These are phyloP conservation scores for Colletotrichum tabaci DNA, from an alignment of 2,329 filamentous ascomycete species.

Conservation along the genomic window DNA sequence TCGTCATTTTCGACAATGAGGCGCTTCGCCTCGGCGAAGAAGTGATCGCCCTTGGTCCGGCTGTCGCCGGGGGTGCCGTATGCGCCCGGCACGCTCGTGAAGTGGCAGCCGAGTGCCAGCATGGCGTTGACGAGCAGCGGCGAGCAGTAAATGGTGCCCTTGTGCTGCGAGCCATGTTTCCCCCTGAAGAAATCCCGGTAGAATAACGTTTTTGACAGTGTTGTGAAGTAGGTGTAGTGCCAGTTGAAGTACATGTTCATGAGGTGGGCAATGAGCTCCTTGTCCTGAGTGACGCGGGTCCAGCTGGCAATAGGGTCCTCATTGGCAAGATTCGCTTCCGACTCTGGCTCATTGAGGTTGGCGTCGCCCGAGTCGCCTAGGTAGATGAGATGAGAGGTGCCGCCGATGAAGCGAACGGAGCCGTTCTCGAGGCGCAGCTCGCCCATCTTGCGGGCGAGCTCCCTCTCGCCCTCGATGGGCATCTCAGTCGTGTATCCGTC, in stretches of 20 bases:
- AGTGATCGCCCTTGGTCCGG: constrained; percentile 93
- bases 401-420: constrained; percentile 90
- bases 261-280: constrained; percentile 85
- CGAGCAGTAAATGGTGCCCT: constrained; percentile 83
- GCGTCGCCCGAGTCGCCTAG: constrained; percentile 67
- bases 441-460: constrained; percentile 93
- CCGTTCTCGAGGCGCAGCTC: constrained; percentile 90
- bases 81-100: constrained; percentile 82
- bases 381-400: constrained; percentile 94
- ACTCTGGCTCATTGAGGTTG: constrained; percentile 57
- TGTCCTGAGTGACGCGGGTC: constrained; percentile 88
- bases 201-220: constrained; percentile 88
- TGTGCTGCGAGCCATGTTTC: constrained; percentile 66
- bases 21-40: constrained; percentile 93
- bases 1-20: constrained; percentile 93
- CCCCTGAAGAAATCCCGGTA: constrained; percentile 87
- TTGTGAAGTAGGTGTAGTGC: constrained; percentile 98
- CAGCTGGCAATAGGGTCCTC: constrained; percentile 86
- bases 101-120: constrained; percentile 93
- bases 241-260: constrained; percentile 99
- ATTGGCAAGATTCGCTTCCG: constrained; percentile 63
- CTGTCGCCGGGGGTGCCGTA: constrained; percentile 80
- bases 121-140: constrained; percentile 93
- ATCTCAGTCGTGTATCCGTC: constrained; percentile 59
- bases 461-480: constrained; percentile 75